Percentiles rank a stretch among this genome's conserved stretches.
These are phyloP conservation scores for Naganishia liquefaciens DNA, from an alignment of 1,284 basidiomycete genomes.

Conservation along the genomic window DNA sequence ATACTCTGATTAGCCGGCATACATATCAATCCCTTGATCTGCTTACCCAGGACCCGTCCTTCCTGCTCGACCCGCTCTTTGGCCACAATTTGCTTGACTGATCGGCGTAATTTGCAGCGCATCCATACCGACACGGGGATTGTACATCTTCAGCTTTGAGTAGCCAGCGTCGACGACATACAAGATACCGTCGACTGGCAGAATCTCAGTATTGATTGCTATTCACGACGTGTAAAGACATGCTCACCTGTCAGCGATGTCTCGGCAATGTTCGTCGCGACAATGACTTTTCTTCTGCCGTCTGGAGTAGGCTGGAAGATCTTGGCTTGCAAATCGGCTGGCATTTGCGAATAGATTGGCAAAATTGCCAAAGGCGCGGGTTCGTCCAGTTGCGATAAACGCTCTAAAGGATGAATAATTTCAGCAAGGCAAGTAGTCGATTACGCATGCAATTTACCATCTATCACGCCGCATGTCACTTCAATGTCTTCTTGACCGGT, in stretches of 20 bases:
- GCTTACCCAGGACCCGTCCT: constrained; percentile 88
- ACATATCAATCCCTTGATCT: neutral
- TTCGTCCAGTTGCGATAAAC: constrained; percentile 85
- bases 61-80: constrained; percentile 92
- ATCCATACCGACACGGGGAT: constrained; percentile 99
- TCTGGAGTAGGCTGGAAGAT: constrained; percentile 95
- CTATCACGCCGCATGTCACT: constrained; percentile 84
- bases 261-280: constrained; percentile 98
- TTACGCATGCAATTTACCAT: constrained; percentile 60
- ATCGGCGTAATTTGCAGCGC: constrained; percentile 98
- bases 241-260: constrained; percentile 83
- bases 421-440: constrained; percentile 40
- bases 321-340: constrained; percentile 95
- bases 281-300: constrained; percentile 92
- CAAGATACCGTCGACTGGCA: constrained; percentile 88
- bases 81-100: constrained; percentile 94
- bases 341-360: constrained; percentile 99
- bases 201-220: constrained; percentile 5
- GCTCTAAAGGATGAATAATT: constrained; percentile 64
- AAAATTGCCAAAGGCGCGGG: constrained; percentile 81
- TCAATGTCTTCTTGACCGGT: constrained; percentile 99
- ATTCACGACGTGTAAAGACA: neutral
- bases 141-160: constrained; percentile 98
- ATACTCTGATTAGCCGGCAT: constrained; percentile 16
- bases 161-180: constrained; percentile 96